phyloP scores from a whole-genome alignment of 2,329 filamentous ascomycete genomes.

The Colletotrichum cuscutae region DNA sequence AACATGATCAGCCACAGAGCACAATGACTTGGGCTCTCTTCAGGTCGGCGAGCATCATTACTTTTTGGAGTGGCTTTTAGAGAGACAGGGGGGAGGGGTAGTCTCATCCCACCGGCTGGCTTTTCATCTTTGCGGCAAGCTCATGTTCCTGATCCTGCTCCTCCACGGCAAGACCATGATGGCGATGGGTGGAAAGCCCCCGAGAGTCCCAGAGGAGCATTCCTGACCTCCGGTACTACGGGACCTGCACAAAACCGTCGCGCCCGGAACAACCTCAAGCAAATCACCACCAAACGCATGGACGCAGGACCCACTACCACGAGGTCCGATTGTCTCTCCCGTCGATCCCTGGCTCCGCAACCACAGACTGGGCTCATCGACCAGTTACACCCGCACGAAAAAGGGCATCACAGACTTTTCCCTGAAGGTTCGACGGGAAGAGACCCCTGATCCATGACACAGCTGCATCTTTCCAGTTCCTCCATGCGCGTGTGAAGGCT shows the following conservation, averaged over 20 bases:
- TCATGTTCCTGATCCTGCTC: not conserved
- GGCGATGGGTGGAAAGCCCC: not conserved
- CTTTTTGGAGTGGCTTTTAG: not conserved
- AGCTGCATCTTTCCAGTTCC: not conserved
- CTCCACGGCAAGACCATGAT: not conserved
- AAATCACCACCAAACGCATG: no score
- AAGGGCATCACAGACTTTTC: not conserved
- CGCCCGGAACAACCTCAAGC: not conserved
- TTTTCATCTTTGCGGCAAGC: not conserved
- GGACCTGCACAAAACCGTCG: constrained; percentile 18
- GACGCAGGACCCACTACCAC: not conserved
- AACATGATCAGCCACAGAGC: constrained; percentile 10
- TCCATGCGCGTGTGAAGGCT: not conserved
- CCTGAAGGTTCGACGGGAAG: not conserved
- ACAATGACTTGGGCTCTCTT: not conserved
- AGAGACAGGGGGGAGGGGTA: not conserved
- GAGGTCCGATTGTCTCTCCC: constrained; percentile 13
- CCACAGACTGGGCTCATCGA: not conserved
- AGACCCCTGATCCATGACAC: not conserved
- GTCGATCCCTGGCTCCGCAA: not conserved
- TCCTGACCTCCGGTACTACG: not conserved
- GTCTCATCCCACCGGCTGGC: not conserved
- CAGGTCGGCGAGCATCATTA: not conserved
- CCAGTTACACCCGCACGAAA: not conserved
- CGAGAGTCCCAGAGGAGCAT: not conserved